Evolutionary conservation across 2,329 filamentous ascomycete species (phyloP).

Genomic region (Parafenestella ontariensis): DNA sequence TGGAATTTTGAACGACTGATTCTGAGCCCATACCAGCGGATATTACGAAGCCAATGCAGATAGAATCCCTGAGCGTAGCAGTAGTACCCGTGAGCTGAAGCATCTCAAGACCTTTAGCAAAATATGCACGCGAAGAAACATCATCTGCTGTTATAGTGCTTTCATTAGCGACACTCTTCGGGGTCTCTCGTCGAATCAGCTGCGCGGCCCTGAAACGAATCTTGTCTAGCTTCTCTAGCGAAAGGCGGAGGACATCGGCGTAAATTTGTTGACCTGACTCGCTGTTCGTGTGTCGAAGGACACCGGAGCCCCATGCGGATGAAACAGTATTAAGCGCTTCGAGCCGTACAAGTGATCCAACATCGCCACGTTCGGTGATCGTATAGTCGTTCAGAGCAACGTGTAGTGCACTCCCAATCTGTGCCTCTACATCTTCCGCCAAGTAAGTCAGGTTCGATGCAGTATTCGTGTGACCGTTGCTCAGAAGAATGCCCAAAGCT

Average conservation of each 20-base stretch:
- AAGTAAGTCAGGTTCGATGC: slow-evolving; percentile 2
- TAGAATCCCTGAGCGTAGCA: slow-evolving; percentile 38
- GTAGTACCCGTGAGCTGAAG: slow-evolving; percentile 16
- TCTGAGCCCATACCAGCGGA: slow-evolving; percentile 82
- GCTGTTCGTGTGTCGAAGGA: slow-evolving; percentile 20
- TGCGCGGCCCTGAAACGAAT: slow-evolving; percentile 63
- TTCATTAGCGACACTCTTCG: slow-evolving; percentile 8
- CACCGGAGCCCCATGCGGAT: slow-evolving; percentile 41
- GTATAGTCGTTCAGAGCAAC: slow-evolving; percentile 83
- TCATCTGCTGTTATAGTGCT: slow-evolving; percentile 22
- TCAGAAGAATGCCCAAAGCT: slow-evolving; percentile 48
- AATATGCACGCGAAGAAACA: slow-evolving; percentile 68
- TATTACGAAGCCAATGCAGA: slow-evolving; percentile 73
- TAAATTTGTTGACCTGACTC: slow-evolving; percentile 29
- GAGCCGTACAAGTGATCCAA: slow-evolving; percentile 84
- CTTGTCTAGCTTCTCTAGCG: slow-evolving; percentile 88
- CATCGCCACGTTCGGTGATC: slow-evolving; percentile 84
- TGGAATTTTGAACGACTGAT: slow-evolving; percentile 72
- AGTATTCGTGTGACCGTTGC: slow-evolving; percentile 8
- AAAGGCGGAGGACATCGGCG: slow-evolving; percentile 67
- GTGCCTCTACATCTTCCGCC: slow-evolving; percentile 22
- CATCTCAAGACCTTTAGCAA: slow-evolving; percentile 58
- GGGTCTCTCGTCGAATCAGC: slow-evolving; percentile 10
- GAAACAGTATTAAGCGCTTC: slow-evolving; percentile 76
- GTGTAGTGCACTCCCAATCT: slow-evolving; percentile 41